phyloP scores from a whole-genome alignment of 2,329 filamentous ascomycete species.

The Cytospora piceae region DNA sequence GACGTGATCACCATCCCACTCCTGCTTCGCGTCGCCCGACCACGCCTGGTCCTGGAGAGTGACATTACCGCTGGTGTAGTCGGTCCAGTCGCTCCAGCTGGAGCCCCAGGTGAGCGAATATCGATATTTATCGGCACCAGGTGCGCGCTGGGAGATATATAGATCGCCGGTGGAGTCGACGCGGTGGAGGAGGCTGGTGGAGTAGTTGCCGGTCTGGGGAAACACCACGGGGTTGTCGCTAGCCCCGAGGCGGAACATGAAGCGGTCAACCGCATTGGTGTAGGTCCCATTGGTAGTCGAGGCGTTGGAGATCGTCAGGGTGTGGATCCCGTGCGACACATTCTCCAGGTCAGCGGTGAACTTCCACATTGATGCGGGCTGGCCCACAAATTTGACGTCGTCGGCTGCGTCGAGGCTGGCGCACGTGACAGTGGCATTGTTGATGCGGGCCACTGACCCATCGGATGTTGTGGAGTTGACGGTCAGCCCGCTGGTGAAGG shows the following conservation, averaged over 20 bases:
- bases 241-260: conserved; percentile 63
- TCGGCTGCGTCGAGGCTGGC: conserved; percentile 41
- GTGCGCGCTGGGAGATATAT: conserved; percentile 61
- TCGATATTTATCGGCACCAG: conserved; percentile 65
- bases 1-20: conserved; percentile 39
- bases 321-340: conserved; percentile 64
- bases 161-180: conserved; percentile 39
- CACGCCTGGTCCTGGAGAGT: conserved; percentile 55
- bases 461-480: conserved; percentile 57
- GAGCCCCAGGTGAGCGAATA: conserved; percentile 66
- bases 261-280: conserved; percentile 61
- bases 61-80: conserved; percentile 56
- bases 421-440: conserved; percentile 50
- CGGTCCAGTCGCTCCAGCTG: conserved; percentile 60
- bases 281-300: conserved; percentile 46
- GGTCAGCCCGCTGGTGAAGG: conserved; percentile 52
- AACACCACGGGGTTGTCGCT: conserved; percentile 63
- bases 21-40: conserved; percentile 45
- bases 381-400: conserved; percentile 49
- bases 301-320: conserved; percentile 59
- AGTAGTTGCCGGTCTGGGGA: conserved; percentile 60
- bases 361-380: conserved; percentile 57
- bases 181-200: conserved; percentile 51
- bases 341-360: conserved; percentile 56
- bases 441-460: conserved; percentile 48